Evolutionary conservation across 78 protist species (phyloP), one percentile per base, ranked within the genome.

Genomic region (Cavenderia fasciculata): DNA sequence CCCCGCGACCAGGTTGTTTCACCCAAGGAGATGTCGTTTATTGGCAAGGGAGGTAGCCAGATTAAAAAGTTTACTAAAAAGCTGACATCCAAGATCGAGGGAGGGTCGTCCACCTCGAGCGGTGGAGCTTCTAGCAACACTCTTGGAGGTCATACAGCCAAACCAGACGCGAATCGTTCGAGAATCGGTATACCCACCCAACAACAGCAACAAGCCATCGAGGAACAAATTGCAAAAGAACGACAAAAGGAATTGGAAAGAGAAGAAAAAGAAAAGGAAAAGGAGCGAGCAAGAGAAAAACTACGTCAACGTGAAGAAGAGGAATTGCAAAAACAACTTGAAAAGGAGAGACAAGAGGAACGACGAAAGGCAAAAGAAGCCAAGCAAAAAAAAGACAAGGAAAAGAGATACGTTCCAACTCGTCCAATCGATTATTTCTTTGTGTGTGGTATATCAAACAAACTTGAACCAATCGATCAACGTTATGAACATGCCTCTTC

Each of bases 1-100:
- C 12, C 41, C 19, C 4, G 16, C 51, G 41, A 66, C 5, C 10
- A 74, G 21, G 31, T 16, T 49, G 7, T 5, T 14, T 33, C 11
- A 4, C 59, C 57, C 29, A 82, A 82, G 41, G 90, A 82, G 40
- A 65, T 82, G 78, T 82, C 90, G 2, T 40, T 82, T 16, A 68
- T 82, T 6, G 90, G 78, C 16, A 82, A 82, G 36, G 90, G 90
- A 52, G 90, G 90, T 21, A 56, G 71, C 12, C 90, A 82, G 51
- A 82, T 82, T 21, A 29, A 43, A 40, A 82, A 82, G 36, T 43
- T 82, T 25, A 82, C 57, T 11, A 82, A 82, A 47, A 65, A 57
- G 43, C 65, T 82, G 8, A 44, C 90, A 7, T 68, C 76, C 34
- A 82, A 70, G 46, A 82, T 65, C 4, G 78, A 71, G 1, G n/a